Conservation (phyloP, 2,329 filamentous ascomycete species). For the Xylogone sp. region DNA sequence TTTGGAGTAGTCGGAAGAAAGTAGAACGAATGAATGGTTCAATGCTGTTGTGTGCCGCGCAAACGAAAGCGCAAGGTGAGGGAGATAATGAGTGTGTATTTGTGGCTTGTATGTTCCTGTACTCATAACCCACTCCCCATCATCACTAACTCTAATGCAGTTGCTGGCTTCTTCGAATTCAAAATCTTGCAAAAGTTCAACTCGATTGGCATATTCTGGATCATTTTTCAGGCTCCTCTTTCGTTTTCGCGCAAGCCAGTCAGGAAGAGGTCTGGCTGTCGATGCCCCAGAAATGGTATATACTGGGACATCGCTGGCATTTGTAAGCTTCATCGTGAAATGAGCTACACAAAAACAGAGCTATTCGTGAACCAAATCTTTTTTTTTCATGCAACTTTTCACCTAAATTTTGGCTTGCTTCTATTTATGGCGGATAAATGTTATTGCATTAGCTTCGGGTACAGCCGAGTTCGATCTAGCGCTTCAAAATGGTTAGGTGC, state of each 20-base stretch:
- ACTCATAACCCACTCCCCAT: slow-evolving; percentile 97
- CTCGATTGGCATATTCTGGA: slow-evolving; percentile 85
- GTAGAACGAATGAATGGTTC: slow-evolving; percentile 85
- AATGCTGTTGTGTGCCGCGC: slow-evolving; percentile 87
- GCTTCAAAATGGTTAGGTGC: not conserved
- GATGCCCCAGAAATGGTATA: slow-evolving; percentile 94
- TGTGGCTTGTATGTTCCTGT: slow-evolving; percentile 76
- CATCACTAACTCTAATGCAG: slow-evolving; percentile 85
- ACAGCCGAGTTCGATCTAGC: not conserved
- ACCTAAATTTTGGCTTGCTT: not conserved
- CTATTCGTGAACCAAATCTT: not conserved
- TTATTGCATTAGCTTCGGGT: slow-evolving; percentile 4
- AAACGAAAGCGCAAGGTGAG: slow-evolving; percentile 90
- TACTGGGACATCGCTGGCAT: slow-evolving; percentile 78
- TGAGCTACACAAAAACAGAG: slow-evolving; percentile 3
- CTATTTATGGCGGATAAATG: not conserved
- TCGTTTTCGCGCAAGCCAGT: slow-evolving; percentile 88
- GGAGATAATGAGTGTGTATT: slow-evolving; percentile 93
- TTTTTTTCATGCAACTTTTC: not conserved
- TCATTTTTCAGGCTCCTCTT: slow-evolving; percentile 93
- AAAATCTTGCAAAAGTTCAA: slow-evolving; percentile 95
- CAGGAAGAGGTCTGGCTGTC: slow-evolving; percentile 81
- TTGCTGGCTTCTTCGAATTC: slow-evolving; percentile 94
- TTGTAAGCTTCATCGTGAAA: slow-evolving; percentile 70
- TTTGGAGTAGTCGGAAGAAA: slow-evolving; percentile 90